Evolutionary conservation across 1,139 yeast genomes (phyloP).

Genomic region (Geotrichum histeridarum): DNA sequence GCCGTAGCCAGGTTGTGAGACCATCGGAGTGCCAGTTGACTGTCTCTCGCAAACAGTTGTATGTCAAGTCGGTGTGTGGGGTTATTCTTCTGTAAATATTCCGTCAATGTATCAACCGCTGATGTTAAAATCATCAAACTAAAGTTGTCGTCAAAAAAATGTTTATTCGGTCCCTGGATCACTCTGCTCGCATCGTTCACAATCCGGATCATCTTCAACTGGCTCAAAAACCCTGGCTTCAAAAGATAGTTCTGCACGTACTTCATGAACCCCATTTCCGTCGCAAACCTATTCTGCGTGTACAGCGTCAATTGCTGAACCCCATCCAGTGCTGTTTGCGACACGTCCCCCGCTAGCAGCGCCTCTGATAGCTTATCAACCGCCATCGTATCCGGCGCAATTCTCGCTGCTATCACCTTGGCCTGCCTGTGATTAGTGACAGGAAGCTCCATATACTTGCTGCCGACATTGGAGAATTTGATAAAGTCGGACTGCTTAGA

Average conservation of each 20-base stretch:
- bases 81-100: background rate
- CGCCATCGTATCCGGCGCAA: background rate
- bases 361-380: background rate
- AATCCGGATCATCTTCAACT: background rate
- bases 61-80: background rate
- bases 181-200: slow-evolving; percentile 9
- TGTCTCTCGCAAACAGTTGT: background rate
- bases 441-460: background rate
- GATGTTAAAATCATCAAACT: background rate
- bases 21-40: background rate
- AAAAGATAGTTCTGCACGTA: background rate
- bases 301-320: slow-evolving; percentile 7
- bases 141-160: slow-evolving; percentile 4
- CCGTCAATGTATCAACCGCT: background rate
- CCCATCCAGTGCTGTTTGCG: background rate
- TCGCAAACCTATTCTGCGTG: slow-evolving; percentile 8
- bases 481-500: background rate
- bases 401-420: slow-evolving; percentile 6
- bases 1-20: background rate
- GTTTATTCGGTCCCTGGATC: background rate
- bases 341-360: background rate
- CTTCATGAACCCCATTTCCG: background rate
- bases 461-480: slow-evolving; percentile 1
- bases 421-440: background rate
- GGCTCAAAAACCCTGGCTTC: background rate